Evolutionary conservation across 2,329 filamentous ascomycete species (phyloP).

Genomic region (Paraconiothyrium sp.): DNA sequence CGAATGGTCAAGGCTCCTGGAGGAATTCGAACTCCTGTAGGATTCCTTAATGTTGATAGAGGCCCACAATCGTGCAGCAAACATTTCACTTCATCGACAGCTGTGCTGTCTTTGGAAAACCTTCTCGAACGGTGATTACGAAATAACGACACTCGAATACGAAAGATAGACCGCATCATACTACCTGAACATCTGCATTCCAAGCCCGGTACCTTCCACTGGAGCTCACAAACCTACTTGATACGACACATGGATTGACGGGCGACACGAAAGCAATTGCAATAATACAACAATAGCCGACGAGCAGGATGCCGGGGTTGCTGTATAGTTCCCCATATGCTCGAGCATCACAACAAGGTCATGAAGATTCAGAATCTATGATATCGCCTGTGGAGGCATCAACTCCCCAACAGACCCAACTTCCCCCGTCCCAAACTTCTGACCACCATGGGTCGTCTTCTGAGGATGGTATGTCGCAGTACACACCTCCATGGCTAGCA

Average conservation of each 20-base stretch:
- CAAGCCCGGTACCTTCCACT: background rate
- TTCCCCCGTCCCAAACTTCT: conserved; percentile 6
- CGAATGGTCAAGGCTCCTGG: conserved; percentile 5
- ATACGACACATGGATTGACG: background rate
- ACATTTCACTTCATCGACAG: background rate
- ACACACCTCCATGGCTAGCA: conserved; percentile 13
- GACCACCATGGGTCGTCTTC: conserved; percentile 7
- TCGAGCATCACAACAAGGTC: conserved; percentile 11
- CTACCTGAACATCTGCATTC: background rate
- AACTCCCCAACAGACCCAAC: conserved; percentile 6
- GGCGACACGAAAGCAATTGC: background rate
- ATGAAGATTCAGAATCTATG: conserved; percentile 10
- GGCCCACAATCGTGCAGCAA: background rate
- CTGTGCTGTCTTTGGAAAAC: background rate
- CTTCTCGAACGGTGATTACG: background rate
- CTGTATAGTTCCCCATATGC: conserved; percentile 14
- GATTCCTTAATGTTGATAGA: conserved; percentile 5
- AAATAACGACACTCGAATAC: background rate
- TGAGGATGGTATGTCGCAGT: background rate
- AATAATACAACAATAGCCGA: background rate
- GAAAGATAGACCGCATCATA: background rate
- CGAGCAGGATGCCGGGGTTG: background rate
- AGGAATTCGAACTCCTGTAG: conserved; percentile 6
- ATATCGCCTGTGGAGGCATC: conserved; percentile 1
- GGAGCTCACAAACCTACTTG: background rate